Evolutionary conservation across 2,329 filamentous ascomycete genomes (phyloP), one percentile per base, ranked within the genome.

Genomic region (Diaporthe citri): DNA sequence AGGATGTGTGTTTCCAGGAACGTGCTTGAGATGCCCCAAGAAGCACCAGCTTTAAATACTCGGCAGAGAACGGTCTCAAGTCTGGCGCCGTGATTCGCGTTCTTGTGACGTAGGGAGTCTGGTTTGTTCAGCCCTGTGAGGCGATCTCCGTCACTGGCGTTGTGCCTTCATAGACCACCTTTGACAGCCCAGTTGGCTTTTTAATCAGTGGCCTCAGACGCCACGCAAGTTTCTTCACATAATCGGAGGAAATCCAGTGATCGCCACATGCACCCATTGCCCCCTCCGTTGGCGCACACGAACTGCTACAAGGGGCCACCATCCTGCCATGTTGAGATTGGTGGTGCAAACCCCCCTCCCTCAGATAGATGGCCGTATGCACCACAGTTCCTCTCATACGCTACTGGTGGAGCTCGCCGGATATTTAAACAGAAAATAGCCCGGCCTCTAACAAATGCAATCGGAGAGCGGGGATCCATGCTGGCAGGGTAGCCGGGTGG

Each of bases 311-410:
- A 25, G 36, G 36, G 36, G 36, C 36, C 64, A n/a, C n/a, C 25
- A 64, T 55, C 34, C 57, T 25, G 3, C 43, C 25, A 25, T 56
- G 46, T 34, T 15, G 25, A 55, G 43, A 72, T 55, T 46, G 43
- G 25, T 43, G 43, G 64, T 55, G 46, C 46, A 46, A 43, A 46
- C 8, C 8, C 8, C 46, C 34, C 28, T 31, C 36, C 57, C 70
- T 48, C 70, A 43, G n/a, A 43, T 72, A 72, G 25, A 64, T 72
- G 46, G 34, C n/a, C 34, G 17, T 51, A 46, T 39, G 36, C 25
- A 31, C 46, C 46, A 41, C 39, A 1, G 1, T 20, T 12, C 4
- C 15, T 31, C 57, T 55, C 12, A 41, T 22, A 25, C n/a, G n/a
- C 31, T 56, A 28, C 57, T 55, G 46, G 48, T 72, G 46, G 56